A percentile compares a stretch with the other conserved stretches of the same genome.
These are phyloP conservation scores for Aschersonia sp. DNA, from an alignment of 2,329 filamentous ascomycete genomes.

Conservation along the genomic window DNA sequence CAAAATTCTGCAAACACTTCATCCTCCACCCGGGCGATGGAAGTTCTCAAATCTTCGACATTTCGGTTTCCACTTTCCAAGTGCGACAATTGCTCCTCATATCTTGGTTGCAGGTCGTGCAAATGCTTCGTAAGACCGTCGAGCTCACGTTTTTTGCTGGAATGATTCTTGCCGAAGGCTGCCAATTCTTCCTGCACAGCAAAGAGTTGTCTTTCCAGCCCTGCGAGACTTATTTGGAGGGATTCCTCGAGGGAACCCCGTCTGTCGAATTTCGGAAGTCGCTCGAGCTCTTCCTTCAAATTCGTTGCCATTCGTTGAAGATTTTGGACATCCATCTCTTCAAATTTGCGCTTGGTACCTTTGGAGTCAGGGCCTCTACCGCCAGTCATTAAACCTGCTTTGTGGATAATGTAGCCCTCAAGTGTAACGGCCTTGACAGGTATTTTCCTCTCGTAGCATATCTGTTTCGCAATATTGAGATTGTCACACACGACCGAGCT, in stretches of 20 bases:
- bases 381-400: slow-evolving; percentile 92
- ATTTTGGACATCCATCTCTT: slow-evolving; percentile 78
- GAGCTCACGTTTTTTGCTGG: slow-evolving; percentile 72
- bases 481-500: slow-evolving; percentile 91
- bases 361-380: slow-evolving; percentile 67
- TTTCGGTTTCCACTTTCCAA: slow-evolving; percentile 42
- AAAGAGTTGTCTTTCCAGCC: slow-evolving; percentile 61
- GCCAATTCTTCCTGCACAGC: slow-evolving; percentile 63
- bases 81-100: slow-evolving; percentile 53
- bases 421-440: slow-evolving; percentile 89
- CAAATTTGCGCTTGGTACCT: slow-evolving; percentile 67
- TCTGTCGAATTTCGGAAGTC: slow-evolving; percentile 65
- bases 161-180: slow-evolving; percentile 67
- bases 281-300: slow-evolving; percentile 61
- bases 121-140: slow-evolving; percentile 60
- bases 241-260: slow-evolving; percentile 65
- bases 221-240: slow-evolving; percentile 64
- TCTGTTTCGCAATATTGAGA: slow-evolving; percentile 70
- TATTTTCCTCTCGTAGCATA: slow-evolving; percentile 73
- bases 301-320: slow-evolving; percentile 65
- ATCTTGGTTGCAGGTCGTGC: slow-evolving; percentile 63
- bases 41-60: slow-evolving; percentile 37
- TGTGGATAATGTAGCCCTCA: slow-evolving; percentile 93
- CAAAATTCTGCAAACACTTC: slow-evolving; percentile 80
- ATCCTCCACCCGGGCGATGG: slow-evolving; percentile 74